A percentile compares a stretch with the other conserved stretches of the same genome.
Conservation (phyloP, 2,329 filamentous ascomycete species). For the Ophiognomonia clavigignenti-juglandacearum region DNA sequence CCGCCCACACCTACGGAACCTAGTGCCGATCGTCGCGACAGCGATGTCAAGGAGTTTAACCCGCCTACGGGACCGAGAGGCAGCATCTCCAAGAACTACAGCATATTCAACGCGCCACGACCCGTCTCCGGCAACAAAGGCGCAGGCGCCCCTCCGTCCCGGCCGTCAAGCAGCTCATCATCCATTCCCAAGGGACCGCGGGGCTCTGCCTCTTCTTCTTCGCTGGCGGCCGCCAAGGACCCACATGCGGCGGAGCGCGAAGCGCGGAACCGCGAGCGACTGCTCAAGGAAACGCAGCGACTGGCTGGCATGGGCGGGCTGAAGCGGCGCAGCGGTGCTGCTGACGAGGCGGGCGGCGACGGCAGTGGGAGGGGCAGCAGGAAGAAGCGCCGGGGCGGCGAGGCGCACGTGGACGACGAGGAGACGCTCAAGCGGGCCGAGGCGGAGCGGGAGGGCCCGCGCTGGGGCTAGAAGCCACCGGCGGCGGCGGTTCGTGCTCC, state of each 20-base stretch:
- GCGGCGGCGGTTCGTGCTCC: neutral
- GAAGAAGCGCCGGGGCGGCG: slow-evolving; percentile 42
- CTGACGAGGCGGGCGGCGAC: slow-evolving; percentile 33
- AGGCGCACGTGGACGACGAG: slow-evolving; percentile 31
- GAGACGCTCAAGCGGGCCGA: slow-evolving; percentile 53
- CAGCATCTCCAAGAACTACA: slow-evolving; percentile 17
- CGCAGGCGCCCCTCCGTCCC: slow-evolving; percentile 14
- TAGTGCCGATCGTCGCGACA: slow-evolving; percentile 23
- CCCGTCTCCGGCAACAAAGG: slow-evolving; percentile 33
- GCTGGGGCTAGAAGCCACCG: slow-evolving; percentile 35
- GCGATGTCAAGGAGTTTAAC: slow-evolving; percentile 37
- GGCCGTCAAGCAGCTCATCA: neutral
- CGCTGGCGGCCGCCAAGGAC: slow-evolving; percentile 38
- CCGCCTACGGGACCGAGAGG: slow-evolving; percentile 36
- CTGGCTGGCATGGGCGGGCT: slow-evolving; percentile 45
- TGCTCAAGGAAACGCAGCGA: slow-evolving; percentile 64
- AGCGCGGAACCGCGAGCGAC: slow-evolving; percentile 58
- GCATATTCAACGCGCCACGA: slow-evolving; percentile 16
- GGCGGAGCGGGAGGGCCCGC: slow-evolving; percentile 52
- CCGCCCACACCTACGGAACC: slow-evolving; percentile 27
- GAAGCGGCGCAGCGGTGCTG: slow-evolving; percentile 46
- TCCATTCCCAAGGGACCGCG: neutral
- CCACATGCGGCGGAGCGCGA: slow-evolving; percentile 68
- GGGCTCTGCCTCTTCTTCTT: slow-evolving; percentile 17
- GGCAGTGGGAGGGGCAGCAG: slow-evolving; percentile 30